Evolutionary conservation across 768 basidiomycete genomes (phyloP).

Genomic region (Paxillus involutus): DNA sequence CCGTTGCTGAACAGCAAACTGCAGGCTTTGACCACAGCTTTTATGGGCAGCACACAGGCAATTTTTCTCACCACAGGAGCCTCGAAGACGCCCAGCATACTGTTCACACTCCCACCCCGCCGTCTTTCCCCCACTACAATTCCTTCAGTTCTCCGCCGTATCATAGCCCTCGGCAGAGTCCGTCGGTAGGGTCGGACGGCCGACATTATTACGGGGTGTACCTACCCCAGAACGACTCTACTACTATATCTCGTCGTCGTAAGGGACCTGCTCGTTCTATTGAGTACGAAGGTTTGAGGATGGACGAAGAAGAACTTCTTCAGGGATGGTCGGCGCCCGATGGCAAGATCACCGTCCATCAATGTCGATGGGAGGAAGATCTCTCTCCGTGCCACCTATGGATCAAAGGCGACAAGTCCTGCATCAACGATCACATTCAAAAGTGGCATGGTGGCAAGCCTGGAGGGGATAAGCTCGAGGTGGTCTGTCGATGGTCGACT

Average conservation of each 20-base stretch:
- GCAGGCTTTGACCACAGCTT: no score
- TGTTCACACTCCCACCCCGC: no score
- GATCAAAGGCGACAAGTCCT: constrained; percentile 16
- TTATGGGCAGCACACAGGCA: no score
- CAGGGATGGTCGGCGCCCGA: neutral
- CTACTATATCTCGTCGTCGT: neutral
- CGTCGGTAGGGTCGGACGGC: neutral
- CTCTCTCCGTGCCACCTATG: constrained; percentile 8
- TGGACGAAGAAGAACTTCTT: constrained; percentile 14
- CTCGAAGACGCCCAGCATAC: no score
- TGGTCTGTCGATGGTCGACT: constrained; percentile 9
- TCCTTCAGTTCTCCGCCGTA: neutral
- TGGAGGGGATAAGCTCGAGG: constrained; percentile 7
- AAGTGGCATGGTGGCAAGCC: constrained; percentile 15
- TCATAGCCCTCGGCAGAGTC: neutral
- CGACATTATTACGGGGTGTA: neutral
- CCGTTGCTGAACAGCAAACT: no score
- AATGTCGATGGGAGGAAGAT: constrained; percentile 14
- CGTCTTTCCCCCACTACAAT: neutral
- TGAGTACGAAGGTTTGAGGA: constrained; percentile 4
- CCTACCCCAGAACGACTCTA: no score
- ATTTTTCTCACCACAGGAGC: no score
- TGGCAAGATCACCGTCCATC: constrained; percentile 5
- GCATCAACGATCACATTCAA: constrained; percentile 13
- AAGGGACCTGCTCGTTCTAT: constrained; percentile 1